Base-by-base conservation (phyloP, 1,284 basidiomycete species). In the Puccinia novopanici region DNA sequence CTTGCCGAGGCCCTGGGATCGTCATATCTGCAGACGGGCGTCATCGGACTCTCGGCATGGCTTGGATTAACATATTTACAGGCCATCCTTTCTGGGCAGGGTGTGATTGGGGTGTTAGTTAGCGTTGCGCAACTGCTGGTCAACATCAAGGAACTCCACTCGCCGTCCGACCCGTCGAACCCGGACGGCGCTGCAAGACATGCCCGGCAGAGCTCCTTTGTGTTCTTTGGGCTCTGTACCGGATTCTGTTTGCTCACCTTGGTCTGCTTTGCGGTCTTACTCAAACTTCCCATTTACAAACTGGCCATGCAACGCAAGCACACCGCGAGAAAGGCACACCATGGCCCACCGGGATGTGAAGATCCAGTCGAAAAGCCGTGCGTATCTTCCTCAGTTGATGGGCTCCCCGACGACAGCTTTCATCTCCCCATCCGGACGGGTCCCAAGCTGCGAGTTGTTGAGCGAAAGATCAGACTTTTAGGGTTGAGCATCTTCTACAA, bases 41-140 rank as follows among this genome's bases (percentile, higher is more conserved):
- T 76, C 17, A 76, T 45, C 15, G 83, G 83, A 22, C 81, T 84
- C 9, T 83, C 83, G 9, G 72, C 83, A 10, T 82, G 81, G 37
- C 84, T 84, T 72, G 84, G 83, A 15, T 83, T 84, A 15, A 63
- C 71, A 34, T 85, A 82, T 79, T 80, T 85, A n/a, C 83, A 84
- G 67, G 83, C 82, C 24, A 83, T 84, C 52, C 76, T 85, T 54
- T 81, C 77, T 6, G 84, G 84, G 6, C 84, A 85, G 72, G 83
- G 83, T 13, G 83, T 83, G 40, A 82, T 84, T 65, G 84, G 83
- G 0, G 82, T 84, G 52, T 82, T 82, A 15, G 83, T 85, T 52
- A 82, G 83, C 8, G 55, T 83, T 45, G 80, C 83, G 22, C 84
- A 85, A 70, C 82, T 85, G 50, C 54, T 84, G n/a, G 71, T 83